Base-by-base conservation (phyloP, 208 protist genomes). In the Polymyxa betae region DNA sequence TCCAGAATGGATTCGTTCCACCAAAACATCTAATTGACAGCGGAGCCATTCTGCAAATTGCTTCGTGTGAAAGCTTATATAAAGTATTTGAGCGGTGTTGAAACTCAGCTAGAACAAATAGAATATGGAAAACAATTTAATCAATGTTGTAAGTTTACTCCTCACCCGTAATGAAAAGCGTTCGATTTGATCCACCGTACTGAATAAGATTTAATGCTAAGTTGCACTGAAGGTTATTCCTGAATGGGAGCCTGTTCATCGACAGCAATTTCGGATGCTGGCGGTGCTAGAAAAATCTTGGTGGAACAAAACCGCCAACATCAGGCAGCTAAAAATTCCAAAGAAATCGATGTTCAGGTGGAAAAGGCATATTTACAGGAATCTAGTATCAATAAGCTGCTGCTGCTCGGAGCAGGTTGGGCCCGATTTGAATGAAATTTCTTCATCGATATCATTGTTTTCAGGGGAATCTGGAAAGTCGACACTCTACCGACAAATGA, bases 401-500 rank as follows among this genome's bases (percentile, higher is more conserved):
- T 93, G 24, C 32, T 93, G 20, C 91, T 93, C 38, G 93, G 94
- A n/a, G 46, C 94, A 0, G 52, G 44, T 77, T 35, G 12, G 44
- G 16, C 5, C 5, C 5, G 38, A 88, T 49, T 88, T 88, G 12
- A 49, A 88, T 88, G 44, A n/a, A 68, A n/a, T 46, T 24, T 88
- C 12, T 46, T 5, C 77, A n/a, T 88, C 12, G 5, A 88, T 49
- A 5, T 88, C 12, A 88, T 49, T n/a, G 12, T 88, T 20, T 89
- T 77, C 12, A 82, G 95, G 95, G 40, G 95, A 96, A 64, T 94
- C 92, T 41, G 95, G 95, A 54, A 96, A 96, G 91, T 93, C 90
- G 38, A 96, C 95, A 5, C 88, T 96, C 20, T 91, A 95, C 77
- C 96, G 96, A 88, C 95, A 96, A 89, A 96, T 96, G 95, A 94